Evolutionary conservation across 768 basidiomycete species (phyloP), one percentile per base, ranked within the genome.

Genomic region (Tricholoma furcatifolium): DNA sequence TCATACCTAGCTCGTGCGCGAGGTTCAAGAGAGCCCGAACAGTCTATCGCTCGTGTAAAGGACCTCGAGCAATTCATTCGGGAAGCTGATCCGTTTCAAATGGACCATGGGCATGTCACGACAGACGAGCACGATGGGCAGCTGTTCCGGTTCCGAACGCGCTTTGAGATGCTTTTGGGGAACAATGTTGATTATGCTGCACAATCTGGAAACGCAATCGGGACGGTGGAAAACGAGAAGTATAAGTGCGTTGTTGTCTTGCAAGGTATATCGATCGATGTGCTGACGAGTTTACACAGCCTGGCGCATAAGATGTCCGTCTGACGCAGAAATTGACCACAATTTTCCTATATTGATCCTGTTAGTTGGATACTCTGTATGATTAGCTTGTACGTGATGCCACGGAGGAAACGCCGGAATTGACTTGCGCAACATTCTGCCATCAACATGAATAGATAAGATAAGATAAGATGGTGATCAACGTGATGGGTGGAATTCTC

Each of bases 61-160:
- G 83, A 85, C 50, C 74, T 91, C 1, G 83, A 88, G 20, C 77
- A 82, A 24, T 91, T 83, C 57, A 69, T 90, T 30, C 83, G 88
- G 31, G 84, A 88, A 57, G 73, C 74, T 35, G 62, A 75, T 24
- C 79, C 81, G 1, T 87, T 85, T 58, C 62, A 75, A 47, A 68
- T 87, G 62, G 89, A 90, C 60, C 63, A 76, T 43, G 87, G 80
- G 0, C 75, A 79, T 52, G 58, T 65, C 2, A 49, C 65, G 7
- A 67, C 73, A 7, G 47, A 67, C 7, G 74, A 75, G 31, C 53
- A 62, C 30, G 74, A 80, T 51, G 62, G 62, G 21, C 61, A 73
- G 23, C 57, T 83, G 24, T 53, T 60, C 1, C 58, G 47, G 10
- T 72, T 76, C 42, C 65, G 82, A 30, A 44, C 56, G 3, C 64